Percentiles rank a stretch among this genome's conserved stretches.
These are phyloP conservation scores for Hibiscus mutabilis DNA, from an alignment of 345 rosid species.

Conservation along the genomic window DNA sequence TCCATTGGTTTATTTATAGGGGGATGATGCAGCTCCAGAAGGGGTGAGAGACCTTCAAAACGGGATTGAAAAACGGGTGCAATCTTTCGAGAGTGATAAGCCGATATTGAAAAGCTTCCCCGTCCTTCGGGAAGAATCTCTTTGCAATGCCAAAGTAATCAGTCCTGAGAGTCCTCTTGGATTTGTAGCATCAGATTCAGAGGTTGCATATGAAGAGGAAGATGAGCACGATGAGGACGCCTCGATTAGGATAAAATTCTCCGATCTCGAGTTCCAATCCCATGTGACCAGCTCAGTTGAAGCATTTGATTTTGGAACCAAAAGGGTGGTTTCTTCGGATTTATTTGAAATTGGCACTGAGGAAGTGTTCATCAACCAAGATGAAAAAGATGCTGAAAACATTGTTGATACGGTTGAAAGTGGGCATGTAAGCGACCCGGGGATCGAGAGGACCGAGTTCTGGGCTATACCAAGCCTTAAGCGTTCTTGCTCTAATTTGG, in stretches of 20 bases:
- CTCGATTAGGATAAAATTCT: slow-evolving; percentile 48
- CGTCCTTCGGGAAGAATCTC: slow-evolving; percentile 16
- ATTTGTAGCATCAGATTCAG: slow-evolving; percentile 32
- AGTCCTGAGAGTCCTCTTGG: slow-evolving; percentile 26
- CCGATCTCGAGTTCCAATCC: slow-evolving; percentile 44
- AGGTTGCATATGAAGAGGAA: slow-evolving; percentile 65
- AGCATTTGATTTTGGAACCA: slow-evolving; percentile 16
- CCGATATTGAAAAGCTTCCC: slow-evolving; percentile 25
- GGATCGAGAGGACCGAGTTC: slow-evolving; percentile 42
- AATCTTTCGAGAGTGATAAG: slow-evolving; percentile 43
- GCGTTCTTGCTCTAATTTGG: slow-evolving; percentile 81
- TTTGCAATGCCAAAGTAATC: slow-evolving; percentile 24
- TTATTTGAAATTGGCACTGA: slow-evolving; percentile 18
- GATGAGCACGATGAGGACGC: slow-evolving; percentile 60
- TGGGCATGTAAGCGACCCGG: slow-evolving; percentile 84
- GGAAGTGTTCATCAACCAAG: slow-evolving; percentile 11
- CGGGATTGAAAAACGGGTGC: slow-evolving; percentile 40
- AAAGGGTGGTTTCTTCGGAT: slow-evolving; percentile 11
- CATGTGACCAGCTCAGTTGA: slow-evolving; percentile 23
- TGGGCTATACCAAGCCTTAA: slow-evolving; percentile 65
- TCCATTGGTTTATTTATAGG: slow-evolving; percentile 30
- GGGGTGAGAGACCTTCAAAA: slow-evolving; percentile 35
- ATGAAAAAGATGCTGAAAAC: slow-evolving; percentile 17
- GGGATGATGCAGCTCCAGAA: slow-evolving; percentile 20
- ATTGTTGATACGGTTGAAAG: slow-evolving; percentile 28